Evolutionary conservation across 495 filamentous ascomycete species (phyloP).

Genomic region (Staphylotrichum tortipilum): DNA sequence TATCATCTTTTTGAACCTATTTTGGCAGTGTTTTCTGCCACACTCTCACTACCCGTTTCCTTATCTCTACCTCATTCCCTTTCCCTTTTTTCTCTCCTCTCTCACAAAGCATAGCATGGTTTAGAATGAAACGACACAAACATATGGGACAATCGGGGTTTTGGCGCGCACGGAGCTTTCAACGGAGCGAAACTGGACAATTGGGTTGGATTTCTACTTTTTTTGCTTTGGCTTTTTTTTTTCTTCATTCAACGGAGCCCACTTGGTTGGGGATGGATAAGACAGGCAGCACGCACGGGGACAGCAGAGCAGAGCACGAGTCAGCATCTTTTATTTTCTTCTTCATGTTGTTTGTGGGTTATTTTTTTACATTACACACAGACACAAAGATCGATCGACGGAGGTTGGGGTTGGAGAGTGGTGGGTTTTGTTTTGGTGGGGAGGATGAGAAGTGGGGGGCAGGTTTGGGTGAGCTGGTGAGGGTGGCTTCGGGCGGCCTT

Average conservation of each 20-base stretch:
- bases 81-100: slow-evolving; percentile 4
- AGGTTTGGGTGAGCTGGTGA: background rate
- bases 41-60: too few species aligned
- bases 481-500: slow-evolving; percentile 7
- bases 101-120: slow-evolving; percentile 28
- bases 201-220: slow-evolving; percentile 14
- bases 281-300: too few species aligned
- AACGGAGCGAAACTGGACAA: slow-evolving; percentile 20
- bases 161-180: background rate
- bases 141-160: slow-evolving; percentile 4
- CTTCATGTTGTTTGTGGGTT: slow-evolving; percentile 1
- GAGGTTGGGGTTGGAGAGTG: slow-evolving; percentile 1
- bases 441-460: background rate
- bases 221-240: slow-evolving; percentile 13
- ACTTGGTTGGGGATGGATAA: background rate
- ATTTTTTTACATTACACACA: background rate
- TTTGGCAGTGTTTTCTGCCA: background rate
- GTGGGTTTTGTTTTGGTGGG: too few species aligned
- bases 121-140: slow-evolving; percentile 24
- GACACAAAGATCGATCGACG: slow-evolving; percentile 7
- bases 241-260: background rate
- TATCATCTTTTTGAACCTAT: slow-evolving; percentile 13
- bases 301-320: slow-evolving; percentile 13
- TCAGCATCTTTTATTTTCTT: slow-evolving; percentile 18
- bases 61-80: background rate